Evolutionary conservation across 1,284 basidiomycete species (phyloP).

Genomic region (Phaffia rhodozyma): DNA sequence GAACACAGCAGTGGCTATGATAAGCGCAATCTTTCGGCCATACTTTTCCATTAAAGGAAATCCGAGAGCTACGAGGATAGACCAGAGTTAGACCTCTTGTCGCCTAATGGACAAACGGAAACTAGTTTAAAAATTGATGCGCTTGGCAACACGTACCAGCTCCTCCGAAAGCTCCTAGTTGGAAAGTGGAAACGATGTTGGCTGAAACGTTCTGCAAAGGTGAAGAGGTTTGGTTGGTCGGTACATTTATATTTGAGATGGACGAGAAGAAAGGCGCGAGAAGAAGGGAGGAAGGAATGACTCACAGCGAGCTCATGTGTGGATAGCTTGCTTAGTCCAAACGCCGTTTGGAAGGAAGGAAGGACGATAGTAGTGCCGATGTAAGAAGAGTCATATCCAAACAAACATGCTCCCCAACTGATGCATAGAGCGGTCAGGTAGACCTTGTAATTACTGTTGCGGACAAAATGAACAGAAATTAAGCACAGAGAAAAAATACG

Average conservation of each 20-base stretch:
- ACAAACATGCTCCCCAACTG: constrained; percentile 6
- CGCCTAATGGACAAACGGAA: background rate
- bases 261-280: background rate
- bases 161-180: constrained; percentile 35
- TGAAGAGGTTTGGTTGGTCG: background rate
- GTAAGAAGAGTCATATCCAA: constrained; percentile 28
- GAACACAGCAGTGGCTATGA: constrained; percentile 30
- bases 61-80: background rate
- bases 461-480: background rate
- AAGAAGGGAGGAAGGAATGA: background rate
- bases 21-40: constrained; percentile 26
- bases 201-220: constrained; percentile 22
- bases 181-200: constrained; percentile 37
- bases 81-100: background rate
- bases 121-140: background rate
- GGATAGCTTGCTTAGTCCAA: constrained; percentile 23
- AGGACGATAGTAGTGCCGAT: constrained; percentile 31
- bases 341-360: constrained; percentile 28
- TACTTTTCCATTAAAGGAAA: constrained; percentile 27
- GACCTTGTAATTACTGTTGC: background rate
- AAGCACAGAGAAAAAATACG: background rate
- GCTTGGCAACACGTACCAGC: constrained; percentile 21
- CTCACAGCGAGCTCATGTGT: constrained; percentile 17
- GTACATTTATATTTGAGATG: background rate
- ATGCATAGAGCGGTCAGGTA: constrained; percentile 8